phyloP scores from a whole-genome alignment of 1,139 yeast species.

The Yamadazyma oceani region DNA sequence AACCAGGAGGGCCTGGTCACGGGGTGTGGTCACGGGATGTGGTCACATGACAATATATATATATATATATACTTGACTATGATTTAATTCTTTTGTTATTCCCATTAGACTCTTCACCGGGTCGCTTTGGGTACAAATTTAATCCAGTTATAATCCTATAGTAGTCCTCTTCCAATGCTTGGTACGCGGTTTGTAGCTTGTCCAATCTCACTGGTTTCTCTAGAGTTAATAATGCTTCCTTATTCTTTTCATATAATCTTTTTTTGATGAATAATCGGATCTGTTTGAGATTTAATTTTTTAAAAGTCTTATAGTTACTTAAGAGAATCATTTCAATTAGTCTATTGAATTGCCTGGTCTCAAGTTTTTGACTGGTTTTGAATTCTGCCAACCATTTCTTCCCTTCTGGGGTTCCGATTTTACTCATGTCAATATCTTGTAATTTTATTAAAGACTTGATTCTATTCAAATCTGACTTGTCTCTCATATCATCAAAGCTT shows the following conservation, averaged over 20 bases:
- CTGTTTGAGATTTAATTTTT: conserved; percentile 31
- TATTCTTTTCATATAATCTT: conserved; percentile 73
- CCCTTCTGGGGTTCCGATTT: conserved; percentile 15
- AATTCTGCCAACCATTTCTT: conserved; percentile 43
- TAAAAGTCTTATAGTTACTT: conserved; percentile 34
- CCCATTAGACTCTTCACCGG: conserved; percentile 14
- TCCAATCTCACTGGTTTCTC: conserved; percentile 62
- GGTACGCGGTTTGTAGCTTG: conserved; percentile 75
- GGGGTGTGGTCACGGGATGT: too few species aligned
- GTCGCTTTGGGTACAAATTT: conserved; percentile 17
- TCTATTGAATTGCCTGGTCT: conserved; percentile 74
- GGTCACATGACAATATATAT: too few species aligned
- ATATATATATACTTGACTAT: neutral
- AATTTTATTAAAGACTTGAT: conserved; percentile 26
- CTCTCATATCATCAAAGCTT: conserved; percentile 87
- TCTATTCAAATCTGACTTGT: conserved; percentile 70
- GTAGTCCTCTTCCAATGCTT: conserved; percentile 68
- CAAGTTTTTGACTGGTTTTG: conserved; percentile 55
- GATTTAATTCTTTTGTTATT: conserved; percentile 8
- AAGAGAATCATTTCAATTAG: conserved; percentile 74
- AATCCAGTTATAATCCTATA: conserved; percentile 49
- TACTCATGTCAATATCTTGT: conserved; percentile 21
- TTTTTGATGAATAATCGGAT: conserved; percentile 66
- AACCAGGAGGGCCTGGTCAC: too few species aligned
- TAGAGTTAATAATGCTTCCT: conserved; percentile 69